A percentile compares a stretch with the other conserved stretches of the same genome.
Conservation (phyloP, 805 yeast species). For the Sporopachydermia lactativora region DNA sequence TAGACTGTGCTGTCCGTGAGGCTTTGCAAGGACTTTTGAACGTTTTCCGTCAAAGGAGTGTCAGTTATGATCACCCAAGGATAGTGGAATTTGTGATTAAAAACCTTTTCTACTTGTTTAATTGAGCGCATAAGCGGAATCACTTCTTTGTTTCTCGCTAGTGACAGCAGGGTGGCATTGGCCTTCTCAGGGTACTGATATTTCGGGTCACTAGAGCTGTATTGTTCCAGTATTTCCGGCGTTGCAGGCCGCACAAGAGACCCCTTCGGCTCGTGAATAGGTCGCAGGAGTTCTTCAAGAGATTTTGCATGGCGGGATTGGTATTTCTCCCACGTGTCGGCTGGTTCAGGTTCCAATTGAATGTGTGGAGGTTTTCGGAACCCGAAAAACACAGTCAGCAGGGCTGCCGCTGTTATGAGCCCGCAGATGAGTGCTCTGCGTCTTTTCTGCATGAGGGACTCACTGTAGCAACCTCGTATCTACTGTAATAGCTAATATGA, state of each 20-base stretch:
- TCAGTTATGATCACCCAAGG: conserved; percentile 78
- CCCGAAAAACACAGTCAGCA: too few relatives aligned
- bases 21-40: conserved; percentile 30
- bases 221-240: conserved; percentile 14
- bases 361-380: too few relatives aligned
- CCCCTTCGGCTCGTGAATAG: conserved; percentile 18
- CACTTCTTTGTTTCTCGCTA: conserved; percentile 59
- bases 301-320: conserved; percentile 1
- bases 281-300: conserved; percentile 3
- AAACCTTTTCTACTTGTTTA: conserved; percentile 42
- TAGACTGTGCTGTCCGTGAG: conserved; percentile 28
- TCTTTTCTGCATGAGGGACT: too few relatives aligned
- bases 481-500: too few relatives aligned
- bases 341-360: too few relatives aligned
- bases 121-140: conserved; percentile 36
- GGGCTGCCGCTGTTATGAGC: too few relatives aligned
- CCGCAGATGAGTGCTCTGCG: too few relatives aligned
- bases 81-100: conserved; percentile 58
- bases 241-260: conserved; percentile 8
- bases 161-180: conserved; percentile 60
- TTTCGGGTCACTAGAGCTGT: not conserved
- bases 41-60: conserved; percentile 41
- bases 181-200: conserved; percentile 25
- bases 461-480: too few relatives aligned
- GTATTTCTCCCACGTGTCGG: not conserved